Evolutionary conservation across 2,329 filamentous ascomycete genomes (phyloP), one percentile per base, ranked within the genome.

Genomic region (Taxawa tesnikishii): DNA sequence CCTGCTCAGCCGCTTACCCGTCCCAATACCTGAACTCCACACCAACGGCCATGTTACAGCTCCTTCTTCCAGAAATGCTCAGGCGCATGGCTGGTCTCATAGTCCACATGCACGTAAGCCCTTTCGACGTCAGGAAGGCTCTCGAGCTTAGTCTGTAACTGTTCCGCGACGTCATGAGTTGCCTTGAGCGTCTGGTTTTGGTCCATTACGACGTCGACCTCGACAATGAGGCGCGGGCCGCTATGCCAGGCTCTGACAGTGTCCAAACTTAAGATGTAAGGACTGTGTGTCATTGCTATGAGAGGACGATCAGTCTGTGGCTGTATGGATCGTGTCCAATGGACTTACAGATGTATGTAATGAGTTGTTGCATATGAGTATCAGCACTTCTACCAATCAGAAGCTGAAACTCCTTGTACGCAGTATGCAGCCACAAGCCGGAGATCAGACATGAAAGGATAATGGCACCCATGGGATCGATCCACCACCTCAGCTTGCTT

Each of bases 131-230:
- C 79, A 0, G 90, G 88, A 41, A 98, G 58, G 35, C 78, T 82
- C 68, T 98, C 90, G 3, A 96, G 67, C 63, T 96, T 96, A 40
- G 81, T 81, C 65, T 98, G 90, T 46, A 98, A 66, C 47, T 80
- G 85, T 59, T 98, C 90, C 0, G 90, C 88, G 9, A 94, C 74
- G 50, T 98, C 90, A 55, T 98, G 90, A 0, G 85, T 90, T 32
- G 77, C 76, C 40, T 72, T 68, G 11, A 98, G 69, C 2, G 75
- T 73, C 33, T 77, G 71, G 1, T 73, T 63, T 0, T 78, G 73
- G 44, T 87, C 75, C 84, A 96, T 94, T 48, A 96, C 88, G 34
- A 96, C 76, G 52, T 98, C 90, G 23, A 96, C 84, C 63, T 98
- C 90, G 44, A 92, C 87, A 43, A 96, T 85, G 28, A 94, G 72